Base-by-base conservation (phyloP, 768 basidiomycete species). In the Podaxis carcinomalis region DNA sequence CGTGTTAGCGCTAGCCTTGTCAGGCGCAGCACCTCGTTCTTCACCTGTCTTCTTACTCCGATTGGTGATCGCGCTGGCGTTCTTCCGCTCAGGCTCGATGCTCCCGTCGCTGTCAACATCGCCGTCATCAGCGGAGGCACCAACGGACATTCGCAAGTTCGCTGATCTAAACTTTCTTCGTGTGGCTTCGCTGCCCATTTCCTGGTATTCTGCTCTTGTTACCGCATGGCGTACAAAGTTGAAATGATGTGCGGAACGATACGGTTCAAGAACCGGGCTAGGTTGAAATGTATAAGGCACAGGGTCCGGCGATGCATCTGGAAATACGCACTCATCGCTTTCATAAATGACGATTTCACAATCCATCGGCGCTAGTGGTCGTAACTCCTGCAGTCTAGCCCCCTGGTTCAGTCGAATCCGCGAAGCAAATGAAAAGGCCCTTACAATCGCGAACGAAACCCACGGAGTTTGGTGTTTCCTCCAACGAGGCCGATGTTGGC, bases 401-500 rank as follows among this genome's bases (percentile, higher is more conserved):
- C 68, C 61, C 14, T n/a, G 9, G 6, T 63, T 53, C 47, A 62
- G 54, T 50, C 59, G 39, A 56, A 57, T 13, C 11, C 27, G n/a
- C 19, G 44, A 51, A 35, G 32, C 7, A 4, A 52, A 44, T 35
- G 52, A 16, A 44, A 53, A 59, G 63, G 60, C 32, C 72, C 90
- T 72, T 72, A 96, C 95, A 98, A 73, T 75, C 95, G 77, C 55
- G 80, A 74, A 21, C 81, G 80, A 66, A 98, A 89, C 5, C 89
- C 90, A 46, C 85, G 78, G 65, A 95, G 85, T 66, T 83, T 83
- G 14, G 85, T 84, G 72, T 83, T 89, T 13, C 95, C 95, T 52
- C 95, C 95, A 68, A 94, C 84, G 64, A 96, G 74, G 11, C 90
- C 91, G 63, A 98, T 94, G 72, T 98, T 93, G 36, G 86, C 86